Evolutionary conservation across 257 asterid species (phyloP), one percentile per base, ranked within the genome.

Genomic region (Solanum tarapatanum): DNA sequence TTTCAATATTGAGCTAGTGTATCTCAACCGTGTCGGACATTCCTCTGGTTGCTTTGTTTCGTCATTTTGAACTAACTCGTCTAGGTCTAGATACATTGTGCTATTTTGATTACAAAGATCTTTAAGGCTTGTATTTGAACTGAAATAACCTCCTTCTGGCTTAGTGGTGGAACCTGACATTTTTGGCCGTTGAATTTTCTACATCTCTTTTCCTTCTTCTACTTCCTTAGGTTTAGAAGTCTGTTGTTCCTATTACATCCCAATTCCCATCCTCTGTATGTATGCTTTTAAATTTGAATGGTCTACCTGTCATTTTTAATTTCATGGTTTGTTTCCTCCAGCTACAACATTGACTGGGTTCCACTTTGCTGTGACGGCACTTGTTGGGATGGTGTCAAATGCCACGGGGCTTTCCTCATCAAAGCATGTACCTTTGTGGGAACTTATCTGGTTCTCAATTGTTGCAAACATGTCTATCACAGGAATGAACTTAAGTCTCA

Each of bases 321-420:
- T 37, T 43, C 62, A 69, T 39, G 39, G 55, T 84, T 51, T 85
- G 43, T 28, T 85, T 85, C 82, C 62, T 91, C 89, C 98, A 96
- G 99, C 99, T 35, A 96, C 99, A 28, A 93, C 98, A 21, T 93
- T 96, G 93, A 96, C 99, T 85, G 99, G 99, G 43, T 96, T 96
- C 87, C 99, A 96, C 84, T 96, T 96, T 88, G 98, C 98, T 84
- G 98, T 94, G 41, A 96, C 99, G 82, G 99, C 99, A 37, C 91
- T 96, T 62, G 99, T 96, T 86, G 99, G 99, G 83, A 91, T 94
- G 94, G 92, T 95, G 87, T 96, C 99, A 60, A 95, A 94, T 91
- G 99, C 99, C 26, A 90, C 98, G 5, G 99, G 99, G 6, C 74
- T 93, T 28, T 96, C 99, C 35, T 88, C 98, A 36, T 92, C 99